phyloP scores from a whole-genome alignment of 805 yeast species.

The Teunomyces stri region DNA sequence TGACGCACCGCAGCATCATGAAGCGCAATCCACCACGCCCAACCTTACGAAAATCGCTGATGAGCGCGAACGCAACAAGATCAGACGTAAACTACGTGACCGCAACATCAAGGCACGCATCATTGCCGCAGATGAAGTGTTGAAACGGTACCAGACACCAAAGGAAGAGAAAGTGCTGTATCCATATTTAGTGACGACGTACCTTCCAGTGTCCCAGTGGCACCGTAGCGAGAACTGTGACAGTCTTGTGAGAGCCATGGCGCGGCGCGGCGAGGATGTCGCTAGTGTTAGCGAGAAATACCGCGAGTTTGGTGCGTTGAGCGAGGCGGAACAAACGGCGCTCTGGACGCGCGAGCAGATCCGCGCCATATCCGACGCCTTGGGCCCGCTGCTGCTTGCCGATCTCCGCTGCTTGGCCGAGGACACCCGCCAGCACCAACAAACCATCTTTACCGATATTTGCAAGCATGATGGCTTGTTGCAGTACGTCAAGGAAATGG shows the following conservation, averaged over 20 bases:
- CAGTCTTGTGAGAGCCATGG: neutral
- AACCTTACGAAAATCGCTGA: conserved; percentile 29
- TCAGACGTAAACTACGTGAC: conserved; percentile 46
- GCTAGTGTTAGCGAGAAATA: neutral
- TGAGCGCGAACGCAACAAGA: conserved; percentile 35
- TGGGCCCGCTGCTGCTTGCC: neutral
- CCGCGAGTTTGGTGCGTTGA: neutral
- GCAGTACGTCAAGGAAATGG: conserved; percentile 1
- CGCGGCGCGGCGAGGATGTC: neutral
- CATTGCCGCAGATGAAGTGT: neutral
- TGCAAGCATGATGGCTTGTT: neutral
- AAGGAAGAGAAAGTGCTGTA: neutral
- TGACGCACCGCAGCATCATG: neutral
- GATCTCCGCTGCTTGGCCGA: neutral
- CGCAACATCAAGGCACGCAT: conserved; percentile 32
- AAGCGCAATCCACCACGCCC: neutral
- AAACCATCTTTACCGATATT: neutral
- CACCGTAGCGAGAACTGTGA: neutral
- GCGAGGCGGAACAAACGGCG: neutral
- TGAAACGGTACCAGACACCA: neutral
- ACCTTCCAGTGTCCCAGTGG: neutral
- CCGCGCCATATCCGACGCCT: neutral
- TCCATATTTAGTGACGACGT: neutral
- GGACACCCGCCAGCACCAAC: neutral
- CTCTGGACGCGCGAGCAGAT: neutral